A percentile compares a stretch with the other conserved stretches of the same genome.
phyloP scores from a whole-genome alignment of 2,329 filamentous ascomycete species.

The Diplodia corticola region DNA sequence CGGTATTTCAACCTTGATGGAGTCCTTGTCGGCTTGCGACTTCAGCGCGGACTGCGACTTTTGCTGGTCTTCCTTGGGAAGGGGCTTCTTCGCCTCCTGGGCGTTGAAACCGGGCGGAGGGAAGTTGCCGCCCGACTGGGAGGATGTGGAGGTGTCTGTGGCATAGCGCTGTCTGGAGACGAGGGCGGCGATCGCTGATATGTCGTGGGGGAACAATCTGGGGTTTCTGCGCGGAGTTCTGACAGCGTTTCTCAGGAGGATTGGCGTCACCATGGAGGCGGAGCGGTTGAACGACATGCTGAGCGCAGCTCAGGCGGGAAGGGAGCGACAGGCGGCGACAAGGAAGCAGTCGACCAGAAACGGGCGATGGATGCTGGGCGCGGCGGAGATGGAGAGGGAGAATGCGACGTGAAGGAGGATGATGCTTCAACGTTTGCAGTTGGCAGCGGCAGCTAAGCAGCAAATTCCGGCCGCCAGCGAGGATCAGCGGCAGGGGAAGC shows the following conservation, averaged over 20 bases:
- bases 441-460: slow-evolving; percentile 14
- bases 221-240: slow-evolving; percentile 44
- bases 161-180: slow-evolving; percentile 55
- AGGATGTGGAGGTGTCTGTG: slow-evolving; percentile 58
- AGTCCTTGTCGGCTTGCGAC: slow-evolving; percentile 29
- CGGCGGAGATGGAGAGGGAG: neutral
- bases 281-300: slow-evolving; percentile 49
- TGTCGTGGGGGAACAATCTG: slow-evolving; percentile 49
- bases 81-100: slow-evolving; percentile 84
- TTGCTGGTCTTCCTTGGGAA: slow-evolving; percentile 57
- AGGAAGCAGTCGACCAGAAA: neutral
- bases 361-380: neutral
- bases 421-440: slow-evolving; percentile 9
- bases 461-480: slow-evolving; percentile 18
- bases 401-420: neutral
- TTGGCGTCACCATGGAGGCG: slow-evolving; percentile 48
- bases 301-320: slow-evolving; percentile 20
- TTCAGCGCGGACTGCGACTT: slow-evolving; percentile 31
- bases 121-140: slow-evolving; percentile 52
- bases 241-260: slow-evolving; percentile 48
- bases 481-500: slow-evolving; percentile 15
- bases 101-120: slow-evolving; percentile 89
- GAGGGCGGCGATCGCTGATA: slow-evolving; percentile 60
- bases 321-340: slow-evolving; percentile 6
- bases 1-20: slow-evolving; percentile 31